Percentiles rank a stretch among this genome's conserved stretches.
phyloP scores from a whole-genome alignment of 2,329 filamentous ascomycete genomes.

The Aspergillus sp. region DNA sequence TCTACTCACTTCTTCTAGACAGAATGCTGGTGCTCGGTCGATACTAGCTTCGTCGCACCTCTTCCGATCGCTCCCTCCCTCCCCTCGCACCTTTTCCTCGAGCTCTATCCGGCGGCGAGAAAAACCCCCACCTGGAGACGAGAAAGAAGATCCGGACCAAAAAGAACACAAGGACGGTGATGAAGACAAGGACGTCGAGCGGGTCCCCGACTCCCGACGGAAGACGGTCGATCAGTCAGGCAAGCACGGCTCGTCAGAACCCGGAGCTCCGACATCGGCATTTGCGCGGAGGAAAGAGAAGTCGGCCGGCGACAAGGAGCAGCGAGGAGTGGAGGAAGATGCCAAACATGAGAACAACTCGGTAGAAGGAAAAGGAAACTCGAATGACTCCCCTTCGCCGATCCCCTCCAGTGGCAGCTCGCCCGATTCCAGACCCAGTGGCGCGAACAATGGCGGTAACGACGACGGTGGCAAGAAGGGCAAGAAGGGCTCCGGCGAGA shows the following conservation, averaged over 20 bases:
- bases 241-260: conserved; percentile 27
- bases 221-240: conserved; percentile 39
- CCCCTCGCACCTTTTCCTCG: conserved; percentile 45
- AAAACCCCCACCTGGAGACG: conserved; percentile 49
- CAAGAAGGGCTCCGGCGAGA: conserved; percentile 66
- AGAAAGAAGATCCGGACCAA: conserved; percentile 29
- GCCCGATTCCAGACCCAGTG: conserved; percentile 52
- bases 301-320: conserved; percentile 39
- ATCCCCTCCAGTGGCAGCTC: conserved; percentile 37
- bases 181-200: conserved; percentile 43
- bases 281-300: conserved; percentile 42
- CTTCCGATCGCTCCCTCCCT: conserved; percentile 24
- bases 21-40: conserved; percentile 30
- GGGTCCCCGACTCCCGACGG: conserved; percentile 44
- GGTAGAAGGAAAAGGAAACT: conserved; percentile 48
- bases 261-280: conserved; percentile 35
- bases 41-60: conserved; percentile 25
- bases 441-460: conserved; percentile 53
- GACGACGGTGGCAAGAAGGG: conserved; percentile 70
- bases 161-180: conserved; percentile 22
- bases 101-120: conserved; percentile 55
- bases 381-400: conserved; percentile 48
- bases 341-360: conserved; percentile 40
- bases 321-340: conserved; percentile 36
- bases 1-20: conserved; percentile 31